Evolutionary conservation across 352 stramenopile species (phyloP).

Genomic region (Pythium scleroteichum): DNA sequence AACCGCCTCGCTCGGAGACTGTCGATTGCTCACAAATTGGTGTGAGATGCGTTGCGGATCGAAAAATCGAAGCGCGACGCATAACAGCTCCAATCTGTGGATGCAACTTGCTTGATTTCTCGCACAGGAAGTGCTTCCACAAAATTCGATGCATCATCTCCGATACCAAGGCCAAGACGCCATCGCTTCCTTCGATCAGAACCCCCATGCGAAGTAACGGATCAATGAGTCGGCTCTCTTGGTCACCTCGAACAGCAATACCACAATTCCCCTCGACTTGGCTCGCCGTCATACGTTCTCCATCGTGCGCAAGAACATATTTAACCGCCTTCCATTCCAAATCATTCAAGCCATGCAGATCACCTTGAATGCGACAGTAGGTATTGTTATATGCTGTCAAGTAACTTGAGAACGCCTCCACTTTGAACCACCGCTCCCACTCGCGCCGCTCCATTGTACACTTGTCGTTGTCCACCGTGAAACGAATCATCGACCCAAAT

Average conservation of each 20-base stretch:
- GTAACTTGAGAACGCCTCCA: conserved; percentile 4
- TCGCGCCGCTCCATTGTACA: conserved; percentile 3
- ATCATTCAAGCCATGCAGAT: conserved; percentile 11
- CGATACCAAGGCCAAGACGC: conserved; percentile 21
- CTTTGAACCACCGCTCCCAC: conserved; percentile 11
- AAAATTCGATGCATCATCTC: conserved; percentile 24
- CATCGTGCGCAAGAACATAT: conserved; percentile 4
- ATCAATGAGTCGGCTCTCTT: conserved; percentile 1
- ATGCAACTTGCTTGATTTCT: conserved; percentile 15
- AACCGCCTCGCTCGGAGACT: conserved; percentile 6
- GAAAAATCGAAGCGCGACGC: conserved; percentile 2
- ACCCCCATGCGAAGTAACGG: conserved; percentile 11
- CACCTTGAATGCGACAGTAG: conserved; percentile 1
- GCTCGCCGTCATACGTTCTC: not conserved
- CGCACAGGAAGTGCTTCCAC: conserved; percentile 23
- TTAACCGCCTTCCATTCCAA: conserved; percentile 11
- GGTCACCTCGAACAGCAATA: conserved; percentile 1
- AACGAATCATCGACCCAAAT: conserved; percentile 28
- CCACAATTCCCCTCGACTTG: conserved; percentile 9
- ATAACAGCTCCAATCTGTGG: conserved; percentile 1
- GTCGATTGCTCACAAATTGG: conserved; percentile 6
- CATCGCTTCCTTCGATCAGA: conserved; percentile 2
- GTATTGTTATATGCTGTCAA: conserved; percentile 4
- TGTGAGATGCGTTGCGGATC: not conserved
- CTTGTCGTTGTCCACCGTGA: conserved; percentile 18